A percentile compares a stretch with the other conserved stretches of the same genome.
Evolutionary conservation across 1,284 basidiomycete genomes (phyloP).

Genomic region (Vanrija pseudolonga): DNA sequence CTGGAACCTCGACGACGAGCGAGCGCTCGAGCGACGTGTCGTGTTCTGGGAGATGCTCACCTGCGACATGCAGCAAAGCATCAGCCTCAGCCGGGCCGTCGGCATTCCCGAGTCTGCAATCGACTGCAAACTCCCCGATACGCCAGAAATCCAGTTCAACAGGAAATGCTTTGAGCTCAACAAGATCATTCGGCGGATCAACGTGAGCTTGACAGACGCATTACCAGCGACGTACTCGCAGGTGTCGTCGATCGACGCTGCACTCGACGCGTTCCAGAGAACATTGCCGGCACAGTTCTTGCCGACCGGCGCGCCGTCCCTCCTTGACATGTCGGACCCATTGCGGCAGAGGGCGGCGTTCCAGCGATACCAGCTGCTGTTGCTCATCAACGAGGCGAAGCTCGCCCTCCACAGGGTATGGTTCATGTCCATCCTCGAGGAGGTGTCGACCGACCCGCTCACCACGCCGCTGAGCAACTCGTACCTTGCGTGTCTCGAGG

Average conservation of each 20-base stretch:
- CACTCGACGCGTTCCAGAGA: constrained; percentile 12
- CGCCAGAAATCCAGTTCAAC: constrained; percentile 9
- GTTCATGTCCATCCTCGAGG: constrained; percentile 7
- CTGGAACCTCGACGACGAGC: constrained; percentile 24
- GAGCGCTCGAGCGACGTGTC: constrained; percentile 21
- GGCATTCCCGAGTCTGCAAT: constrained; percentile 10
- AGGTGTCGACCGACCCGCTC: constrained; percentile 8
- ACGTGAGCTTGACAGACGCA: constrained; percentile 15
- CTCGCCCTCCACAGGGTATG: constrained; percentile 10
- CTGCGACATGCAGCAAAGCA: constrained; percentile 24
- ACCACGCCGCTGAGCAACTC: constrained; percentile 2
- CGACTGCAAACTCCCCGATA: constrained; percentile 10
- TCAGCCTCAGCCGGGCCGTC: constrained; percentile 6
- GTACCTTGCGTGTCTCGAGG: constrained; percentile 9
- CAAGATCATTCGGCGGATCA: constrained; percentile 19
- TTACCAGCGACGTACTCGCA: constrained; percentile 16
- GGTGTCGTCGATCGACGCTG: constrained; percentile 12
- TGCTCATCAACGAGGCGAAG: constrained; percentile 19
- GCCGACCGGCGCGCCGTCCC: constrained; percentile 5
- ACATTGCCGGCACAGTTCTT: constrained; percentile 18
- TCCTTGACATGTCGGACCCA: constrained; percentile 14
- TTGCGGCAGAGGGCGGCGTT: constrained; percentile 6
- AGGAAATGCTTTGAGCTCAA: constrained; percentile 13
- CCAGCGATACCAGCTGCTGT: constrained; percentile 14
- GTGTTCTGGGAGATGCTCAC: constrained; percentile 28